Conservation (phyloP, 306 rosid species). For the Vicia faba region DNA sequence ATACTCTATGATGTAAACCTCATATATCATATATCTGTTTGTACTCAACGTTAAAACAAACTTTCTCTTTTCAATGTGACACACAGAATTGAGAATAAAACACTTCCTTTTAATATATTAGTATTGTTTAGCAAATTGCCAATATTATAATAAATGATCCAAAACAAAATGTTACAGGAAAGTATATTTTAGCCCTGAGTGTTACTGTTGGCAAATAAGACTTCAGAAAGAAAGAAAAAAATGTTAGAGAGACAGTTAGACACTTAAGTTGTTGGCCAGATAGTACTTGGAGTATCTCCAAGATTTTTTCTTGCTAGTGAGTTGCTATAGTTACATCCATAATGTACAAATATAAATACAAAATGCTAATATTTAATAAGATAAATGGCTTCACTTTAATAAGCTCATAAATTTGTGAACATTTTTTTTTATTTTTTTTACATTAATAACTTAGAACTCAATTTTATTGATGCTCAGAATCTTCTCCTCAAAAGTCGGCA, state of each 20-base stretch:
- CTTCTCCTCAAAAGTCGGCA: background rate
- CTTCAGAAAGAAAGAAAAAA: constrained; percentile 8
- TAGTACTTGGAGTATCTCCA: constrained; percentile 35
- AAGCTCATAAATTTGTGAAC: background rate
- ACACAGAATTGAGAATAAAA: background rate
- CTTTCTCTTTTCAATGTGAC: constrained; percentile 1
- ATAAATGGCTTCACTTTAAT: too few species aligned
- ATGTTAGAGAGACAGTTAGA: constrained; percentile 3
- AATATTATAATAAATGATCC: constrained; percentile 2
- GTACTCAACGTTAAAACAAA: background rate
- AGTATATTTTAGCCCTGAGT: constrained; percentile 13
- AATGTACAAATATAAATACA: constrained; percentile 5
- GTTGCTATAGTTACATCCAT: constrained; percentile 27
- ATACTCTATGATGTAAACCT: background rate
- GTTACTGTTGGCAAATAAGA: constrained; percentile 35
- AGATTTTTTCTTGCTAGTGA: constrained; percentile 32
- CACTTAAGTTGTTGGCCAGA: constrained; percentile 18
- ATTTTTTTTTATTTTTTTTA: too few species aligned
- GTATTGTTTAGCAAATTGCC: background rate
- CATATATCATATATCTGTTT: background rate
- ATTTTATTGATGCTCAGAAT: background rate
- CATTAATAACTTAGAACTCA: background rate
- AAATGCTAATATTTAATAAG: constrained; percentile 1
- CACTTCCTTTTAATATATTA: constrained; percentile 10
- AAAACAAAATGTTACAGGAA: background rate